Evolutionary conservation across 2,329 filamentous ascomycete species (phyloP).

Genomic region (Penicillium hesseltinei): DNA sequence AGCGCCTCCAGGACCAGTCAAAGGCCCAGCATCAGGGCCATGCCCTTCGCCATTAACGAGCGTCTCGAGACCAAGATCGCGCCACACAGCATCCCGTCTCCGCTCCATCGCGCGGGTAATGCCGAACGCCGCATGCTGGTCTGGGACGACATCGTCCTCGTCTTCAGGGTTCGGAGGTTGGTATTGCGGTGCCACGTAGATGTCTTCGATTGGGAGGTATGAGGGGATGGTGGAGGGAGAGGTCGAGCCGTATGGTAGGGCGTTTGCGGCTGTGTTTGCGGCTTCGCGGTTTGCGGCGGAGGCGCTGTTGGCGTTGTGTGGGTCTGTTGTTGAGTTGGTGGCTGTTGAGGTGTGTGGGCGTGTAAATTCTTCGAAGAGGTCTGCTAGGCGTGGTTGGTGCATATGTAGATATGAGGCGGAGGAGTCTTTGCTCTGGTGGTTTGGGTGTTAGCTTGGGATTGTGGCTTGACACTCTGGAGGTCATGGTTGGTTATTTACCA

Average conservation of each 20-base stretch:
- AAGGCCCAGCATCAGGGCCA: conserved; percentile 12
- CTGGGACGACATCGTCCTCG: conserved; percentile 65
- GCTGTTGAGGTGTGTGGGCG: conserved; percentile 41
- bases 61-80: conserved; percentile 57
- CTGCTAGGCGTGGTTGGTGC: conserved; percentile 48
- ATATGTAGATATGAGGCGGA: conserved; percentile 50
- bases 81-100: conserved; percentile 55
- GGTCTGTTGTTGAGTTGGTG: not conserved
- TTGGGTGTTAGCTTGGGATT: conserved; percentile 1
- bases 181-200: conserved; percentile 59
- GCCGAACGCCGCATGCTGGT: conserved; percentile 66
- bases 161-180: conserved; percentile 65
- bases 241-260: conserved; percentile 31
- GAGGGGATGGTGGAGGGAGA: conserved; percentile 38
- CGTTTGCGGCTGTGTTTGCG: conserved; percentile 8
- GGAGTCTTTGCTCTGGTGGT: conserved; percentile 49
- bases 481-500: not conserved
- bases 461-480: not conserved
- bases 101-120: conserved; percentile 62
- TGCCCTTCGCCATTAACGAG: conserved; percentile 42
- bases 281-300: not conserved
- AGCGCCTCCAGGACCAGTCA: conserved; percentile 23
- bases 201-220: conserved; percentile 57
- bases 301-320: conserved; percentile 4
- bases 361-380: conserved; percentile 52